Evolutionary conservation across 2,329 filamentous ascomycete species (phyloP).

Genomic region (Penicillium expansum): DNA sequence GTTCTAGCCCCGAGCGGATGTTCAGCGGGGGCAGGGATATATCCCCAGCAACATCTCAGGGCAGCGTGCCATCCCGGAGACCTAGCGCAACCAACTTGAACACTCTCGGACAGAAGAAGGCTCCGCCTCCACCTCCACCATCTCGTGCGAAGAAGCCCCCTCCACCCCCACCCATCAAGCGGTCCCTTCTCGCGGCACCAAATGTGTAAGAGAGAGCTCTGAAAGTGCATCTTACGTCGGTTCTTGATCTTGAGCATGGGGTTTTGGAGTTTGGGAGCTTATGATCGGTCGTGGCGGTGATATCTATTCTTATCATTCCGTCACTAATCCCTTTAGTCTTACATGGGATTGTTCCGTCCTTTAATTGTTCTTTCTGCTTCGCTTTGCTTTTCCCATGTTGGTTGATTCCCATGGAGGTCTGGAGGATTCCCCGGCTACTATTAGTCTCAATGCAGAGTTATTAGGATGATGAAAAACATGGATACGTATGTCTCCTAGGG

Average conservation of each 20-base stretch:
- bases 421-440: neutral
- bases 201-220: slow-evolving; percentile 19
- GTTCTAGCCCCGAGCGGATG: slow-evolving; percentile 49
- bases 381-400: neutral
- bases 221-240: slow-evolving; percentile 9
- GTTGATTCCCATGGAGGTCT: neutral
- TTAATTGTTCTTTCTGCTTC: slow-evolving; percentile 1
- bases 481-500: neutral
- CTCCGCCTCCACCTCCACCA: slow-evolving; percentile 62
- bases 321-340: neutral
- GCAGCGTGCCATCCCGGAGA: slow-evolving; percentile 51
- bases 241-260: slow-evolving; percentile 9
- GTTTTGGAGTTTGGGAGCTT: slow-evolving; percentile 12
- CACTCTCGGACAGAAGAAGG: slow-evolving; percentile 47
- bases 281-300: neutral
- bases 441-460: neutral
- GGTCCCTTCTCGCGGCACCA: slow-evolving; percentile 38
- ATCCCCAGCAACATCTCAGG: slow-evolving; percentile 55
- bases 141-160: slow-evolving; percentile 64
- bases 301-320: slow-evolving; percentile 6
- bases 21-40: slow-evolving; percentile 49
- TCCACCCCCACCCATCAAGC: slow-evolving; percentile 63
- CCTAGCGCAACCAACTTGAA: slow-evolving; percentile 50
- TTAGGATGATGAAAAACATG: neutral
- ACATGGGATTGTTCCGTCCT: slow-evolving; percentile 1